Conservation (phyloP, 2,329 filamentous ascomycete genomes). For the Apiospora sp. region DNA sequence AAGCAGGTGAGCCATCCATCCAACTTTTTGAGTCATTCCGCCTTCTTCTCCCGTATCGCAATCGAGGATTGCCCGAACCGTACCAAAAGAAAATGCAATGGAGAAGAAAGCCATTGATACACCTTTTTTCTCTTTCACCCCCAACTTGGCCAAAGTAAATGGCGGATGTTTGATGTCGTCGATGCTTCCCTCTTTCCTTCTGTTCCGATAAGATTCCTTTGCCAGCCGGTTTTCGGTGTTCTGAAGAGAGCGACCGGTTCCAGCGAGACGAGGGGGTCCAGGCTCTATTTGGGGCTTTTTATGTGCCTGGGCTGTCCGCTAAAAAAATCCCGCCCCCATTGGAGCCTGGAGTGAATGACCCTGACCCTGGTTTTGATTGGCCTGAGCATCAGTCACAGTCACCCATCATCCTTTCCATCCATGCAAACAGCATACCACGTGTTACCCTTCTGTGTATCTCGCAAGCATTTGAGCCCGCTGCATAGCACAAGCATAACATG, state of each 20-base stretch:
- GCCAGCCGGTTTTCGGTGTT: constrained; percentile 42
- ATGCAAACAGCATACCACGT: constrained; percentile 8
- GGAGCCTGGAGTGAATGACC: constrained; percentile 18
- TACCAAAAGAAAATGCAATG: background rate
- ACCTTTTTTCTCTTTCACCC: background rate
- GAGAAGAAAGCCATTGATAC: background rate
- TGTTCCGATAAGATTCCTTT: background rate
- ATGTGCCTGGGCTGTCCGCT: constrained; percentile 45
- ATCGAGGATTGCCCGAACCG: background rate
- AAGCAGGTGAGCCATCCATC: constrained; percentile 72
- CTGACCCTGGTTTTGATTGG: constrained; percentile 19
- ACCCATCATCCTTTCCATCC: constrained; percentile 21
- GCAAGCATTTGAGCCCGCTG: background rate
- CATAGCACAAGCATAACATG: background rate
- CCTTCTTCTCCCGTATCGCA: constrained; percentile 6
- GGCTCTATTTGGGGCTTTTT: constrained; percentile 66
- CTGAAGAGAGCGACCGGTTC: constrained; percentile 46
- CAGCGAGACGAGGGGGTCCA: constrained; percentile 50
- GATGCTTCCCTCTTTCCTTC: background rate
- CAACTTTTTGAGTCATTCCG: constrained; percentile 11
- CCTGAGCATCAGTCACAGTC: constrained; percentile 19
- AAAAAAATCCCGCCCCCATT: constrained; percentile 28
- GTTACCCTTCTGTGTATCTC: constrained; percentile 21
- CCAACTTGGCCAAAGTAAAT: background rate
- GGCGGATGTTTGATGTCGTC: constrained; percentile 31